Evolutionary conservation across 108 stramenopile genomes (phyloP).

Genomic region (Chaetoceros muelleri): DNA sequence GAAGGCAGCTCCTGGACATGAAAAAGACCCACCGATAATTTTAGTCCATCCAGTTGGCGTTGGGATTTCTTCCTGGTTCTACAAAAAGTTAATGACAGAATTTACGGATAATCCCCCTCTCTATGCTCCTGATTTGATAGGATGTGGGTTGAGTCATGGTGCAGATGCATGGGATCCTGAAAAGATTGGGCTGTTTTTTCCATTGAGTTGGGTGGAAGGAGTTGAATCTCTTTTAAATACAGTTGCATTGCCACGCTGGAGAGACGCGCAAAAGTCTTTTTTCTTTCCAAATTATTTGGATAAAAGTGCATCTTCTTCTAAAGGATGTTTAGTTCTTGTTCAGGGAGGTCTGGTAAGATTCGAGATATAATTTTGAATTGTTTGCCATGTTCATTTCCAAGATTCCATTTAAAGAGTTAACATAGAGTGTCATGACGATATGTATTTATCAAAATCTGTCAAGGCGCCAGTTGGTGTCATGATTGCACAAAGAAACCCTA

Average conservation of each 20-base stretch:
- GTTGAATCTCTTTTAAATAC: constrained; percentile 26
- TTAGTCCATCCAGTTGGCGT: constrained; percentile 66
- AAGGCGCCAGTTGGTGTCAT: constrained; percentile 47
- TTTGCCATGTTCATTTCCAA: too few relatives aligned
- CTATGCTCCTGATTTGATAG: constrained; percentile 57
- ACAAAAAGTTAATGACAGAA: constrained; percentile 25
- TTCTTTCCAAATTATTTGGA: constrained; percentile 47
- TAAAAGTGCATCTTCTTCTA: constrained; percentile 28
- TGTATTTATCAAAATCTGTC: constrained; percentile 3
- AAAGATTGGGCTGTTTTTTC: constrained; percentile 29
- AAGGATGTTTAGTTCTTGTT: constrained; percentile 32
- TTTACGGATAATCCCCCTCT: constrained; percentile 21
- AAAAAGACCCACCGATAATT: constrained; percentile 19
- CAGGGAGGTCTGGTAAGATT: too few relatives aligned
- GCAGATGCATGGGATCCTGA: constrained; percentile 41
- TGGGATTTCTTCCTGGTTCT: constrained; percentile 57
- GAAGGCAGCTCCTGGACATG: constrained; percentile 12
- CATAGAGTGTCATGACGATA: not conserved
- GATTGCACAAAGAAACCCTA: constrained; percentile 45
- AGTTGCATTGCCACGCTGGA: too few relatives aligned
- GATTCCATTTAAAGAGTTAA: too few relatives aligned
- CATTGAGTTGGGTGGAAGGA: constrained; percentile 47
- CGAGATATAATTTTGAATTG: too few relatives aligned
- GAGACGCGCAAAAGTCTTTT: too few relatives aligned
- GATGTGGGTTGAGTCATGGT: constrained; percentile 50